A percentile compares a stretch with the other conserved stretches of the same genome.
Evolutionary conservation across 2,329 filamentous ascomycete species (phyloP).

Genomic region (Cytospora leucostoma): DNA sequence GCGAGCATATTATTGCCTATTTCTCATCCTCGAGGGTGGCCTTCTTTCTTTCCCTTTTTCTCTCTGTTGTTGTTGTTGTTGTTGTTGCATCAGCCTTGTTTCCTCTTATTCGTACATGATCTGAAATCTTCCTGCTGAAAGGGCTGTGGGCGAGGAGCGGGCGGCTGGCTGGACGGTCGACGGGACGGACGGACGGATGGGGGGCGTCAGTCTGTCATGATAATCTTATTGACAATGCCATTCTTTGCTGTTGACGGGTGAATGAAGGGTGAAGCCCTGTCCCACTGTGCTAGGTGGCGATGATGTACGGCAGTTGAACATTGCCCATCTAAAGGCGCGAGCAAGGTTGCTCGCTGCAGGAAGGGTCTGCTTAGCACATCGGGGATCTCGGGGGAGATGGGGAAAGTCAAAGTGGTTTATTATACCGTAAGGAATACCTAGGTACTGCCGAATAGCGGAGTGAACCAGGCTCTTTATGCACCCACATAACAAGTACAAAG

Average conservation of each 20-base stretch:
- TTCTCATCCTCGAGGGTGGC: not conserved
- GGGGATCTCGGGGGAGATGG: not conserved
- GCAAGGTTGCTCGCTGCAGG: not conserved
- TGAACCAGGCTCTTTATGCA: not conserved
- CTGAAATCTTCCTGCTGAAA: not conserved
- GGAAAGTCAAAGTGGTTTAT: not conserved
- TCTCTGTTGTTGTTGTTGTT: not conserved
- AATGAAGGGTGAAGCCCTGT: not conserved
- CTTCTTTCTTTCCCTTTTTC: not conserved
- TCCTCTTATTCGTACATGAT: not conserved
- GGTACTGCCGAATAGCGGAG: not conserved
- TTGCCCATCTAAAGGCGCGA: not conserved
- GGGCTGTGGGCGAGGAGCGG: not conserved
- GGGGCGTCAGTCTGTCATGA: not conserved
- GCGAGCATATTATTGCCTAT: slow-evolving; percentile 25
- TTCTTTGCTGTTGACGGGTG: not conserved
- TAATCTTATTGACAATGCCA: not conserved
- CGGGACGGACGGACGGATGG: not conserved
- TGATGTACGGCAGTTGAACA: not conserved
- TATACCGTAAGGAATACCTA: not conserved
- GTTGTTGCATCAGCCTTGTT: slow-evolving; percentile 7
- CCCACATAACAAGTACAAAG: not conserved
- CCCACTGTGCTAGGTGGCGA: not conserved
- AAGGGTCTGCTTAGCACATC: not conserved
- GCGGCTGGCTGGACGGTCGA: not conserved